Base-by-base conservation (phyloP, 2,329 filamentous ascomycete species). In the Acephala macrosclerotiorum region DNA sequence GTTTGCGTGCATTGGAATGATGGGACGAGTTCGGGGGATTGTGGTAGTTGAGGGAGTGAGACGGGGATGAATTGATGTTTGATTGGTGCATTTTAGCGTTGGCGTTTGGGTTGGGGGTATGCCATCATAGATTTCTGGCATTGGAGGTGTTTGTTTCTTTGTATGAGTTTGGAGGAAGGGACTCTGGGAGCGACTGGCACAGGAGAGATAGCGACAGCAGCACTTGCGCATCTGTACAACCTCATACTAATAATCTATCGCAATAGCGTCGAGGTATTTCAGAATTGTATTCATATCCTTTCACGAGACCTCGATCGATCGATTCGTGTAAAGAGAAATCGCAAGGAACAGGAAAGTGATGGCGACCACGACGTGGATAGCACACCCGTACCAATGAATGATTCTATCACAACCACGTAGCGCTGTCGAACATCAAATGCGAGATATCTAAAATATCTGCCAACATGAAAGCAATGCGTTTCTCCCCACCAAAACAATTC, bases 1-100 rank as follows among this genome's bases (percentile, higher is more conserved):
- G 58, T 64, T 49, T 67, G 65, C 51, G 58, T 67, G 1, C 59
- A 36, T 20, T 67, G 65, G 65, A 58, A 61, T 26, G 65, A 67
- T 64, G 65, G 61, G 7, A 60, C 40, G 5, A 59, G 51, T 8
- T 62, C 53, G 62, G 65, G 65, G 14, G 40, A 61, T 7, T 67
- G 65, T 57, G 35, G n/a, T 26, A 45, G 33, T n/a, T 47, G 40
- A 60, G 22, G n/a, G n/a, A 11, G 20, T 26, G 14, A 8, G 5
- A 53, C 11, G 9, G 26, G 47, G 26, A 26, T 7, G 47, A 18
- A 16, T 20, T 51, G 8, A 3, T 25, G 47, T 12, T 11, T 29
- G 6, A 4, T 12, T 6, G 22, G 8, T 51, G 20, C 9, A 18
- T 9, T 55, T 55, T 18, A 35, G 25, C 47, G n/a, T 9, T 26